Evolutionary conservation across 768 basidiomycete species (phyloP).

Genomic region (Suillus discolor): DNA sequence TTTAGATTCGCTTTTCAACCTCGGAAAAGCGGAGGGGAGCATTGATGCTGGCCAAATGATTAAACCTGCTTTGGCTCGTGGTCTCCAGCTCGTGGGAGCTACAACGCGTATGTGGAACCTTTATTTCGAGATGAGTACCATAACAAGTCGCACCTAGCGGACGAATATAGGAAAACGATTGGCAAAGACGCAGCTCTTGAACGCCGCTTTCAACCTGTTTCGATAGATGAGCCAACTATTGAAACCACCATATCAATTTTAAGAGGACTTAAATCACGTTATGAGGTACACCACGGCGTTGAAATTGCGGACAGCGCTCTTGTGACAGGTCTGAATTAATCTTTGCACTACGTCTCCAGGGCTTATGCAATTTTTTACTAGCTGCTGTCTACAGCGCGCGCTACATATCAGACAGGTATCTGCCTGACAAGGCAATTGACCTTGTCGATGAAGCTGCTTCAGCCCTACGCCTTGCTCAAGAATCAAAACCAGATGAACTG

Average conservation of each 20-base stretch:
- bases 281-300: constrained; percentile 93
- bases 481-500: constrained; percentile 84
- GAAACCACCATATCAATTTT: constrained; percentile 85
- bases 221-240: constrained; percentile 87
- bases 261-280: constrained; percentile 79
- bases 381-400: constrained; percentile 85
- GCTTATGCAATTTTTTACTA: constrained; percentile 23
- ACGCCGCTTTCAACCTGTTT: constrained; percentile 87
- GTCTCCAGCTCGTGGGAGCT: constrained; percentile 86
- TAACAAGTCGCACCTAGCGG: constrained; percentile 44
- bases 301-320: constrained; percentile 88
- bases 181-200: constrained; percentile 91
- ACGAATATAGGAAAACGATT: constrained; percentile 91
- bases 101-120: constrained; percentile 68
- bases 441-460: constrained; percentile 93
- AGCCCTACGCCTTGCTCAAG: constrained; percentile 83
- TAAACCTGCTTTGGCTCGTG: constrained; percentile 86
- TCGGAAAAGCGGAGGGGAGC: constrained; percentile 90
- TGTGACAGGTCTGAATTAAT: constrained; percentile 64
- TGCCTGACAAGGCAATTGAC: constrained; percentile 92
- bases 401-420: constrained; percentile 84
- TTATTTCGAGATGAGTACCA: not conserved
- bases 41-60: constrained; percentile 95
- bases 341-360: not conserved
- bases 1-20: constrained; percentile 77